Evolutionary conservation across 441 rosid species (phyloP).

Genomic region (Kokia cookei): DNA sequence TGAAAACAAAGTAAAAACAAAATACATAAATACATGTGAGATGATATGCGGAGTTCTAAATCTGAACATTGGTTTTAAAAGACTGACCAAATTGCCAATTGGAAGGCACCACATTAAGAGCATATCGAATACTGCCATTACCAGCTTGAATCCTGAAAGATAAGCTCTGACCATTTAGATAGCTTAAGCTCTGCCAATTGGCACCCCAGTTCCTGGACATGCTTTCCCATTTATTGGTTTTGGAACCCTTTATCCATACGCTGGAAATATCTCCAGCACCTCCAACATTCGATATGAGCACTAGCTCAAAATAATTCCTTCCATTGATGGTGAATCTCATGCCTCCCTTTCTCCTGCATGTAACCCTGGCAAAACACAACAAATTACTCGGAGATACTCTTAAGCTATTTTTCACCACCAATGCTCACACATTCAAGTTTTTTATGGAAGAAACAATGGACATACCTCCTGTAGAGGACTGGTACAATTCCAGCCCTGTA

Average conservation of each 20-base stretch:
- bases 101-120: conserved; percentile 41
- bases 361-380: conserved; percentile 28
- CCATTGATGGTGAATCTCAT: conserved; percentile 59
- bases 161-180: conserved; percentile 56
- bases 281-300: conserved; percentile 63
- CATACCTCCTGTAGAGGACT: conserved; percentile 38
- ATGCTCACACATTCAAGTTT: not conserved
- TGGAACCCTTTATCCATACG: conserved; percentile 63
- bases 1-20: not conserved
- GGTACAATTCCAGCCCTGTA: conserved; percentile 66
- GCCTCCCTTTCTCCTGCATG: conserved; percentile 51
- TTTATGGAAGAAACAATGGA: not conserved
- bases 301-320: conserved; percentile 48
- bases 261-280: conserved; percentile 50
- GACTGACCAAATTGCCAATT: conserved; percentile 72
- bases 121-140: conserved; percentile 33
- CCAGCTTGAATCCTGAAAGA: conserved; percentile 53
- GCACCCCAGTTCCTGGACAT: conserved; percentile 78
- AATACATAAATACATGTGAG: not conserved
- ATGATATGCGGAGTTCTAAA: conserved; percentile 11
- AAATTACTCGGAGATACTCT: not conserved
- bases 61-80: conserved; percentile 45
- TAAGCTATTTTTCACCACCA: not conserved
- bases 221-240: conserved; percentile 38
- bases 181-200: conserved; percentile 55